These are phyloP conservation scores for Alternaria tenuissima DNA, from an alignment of 2,329 filamentous ascomycete species.

Conservation along the genomic window DNA sequence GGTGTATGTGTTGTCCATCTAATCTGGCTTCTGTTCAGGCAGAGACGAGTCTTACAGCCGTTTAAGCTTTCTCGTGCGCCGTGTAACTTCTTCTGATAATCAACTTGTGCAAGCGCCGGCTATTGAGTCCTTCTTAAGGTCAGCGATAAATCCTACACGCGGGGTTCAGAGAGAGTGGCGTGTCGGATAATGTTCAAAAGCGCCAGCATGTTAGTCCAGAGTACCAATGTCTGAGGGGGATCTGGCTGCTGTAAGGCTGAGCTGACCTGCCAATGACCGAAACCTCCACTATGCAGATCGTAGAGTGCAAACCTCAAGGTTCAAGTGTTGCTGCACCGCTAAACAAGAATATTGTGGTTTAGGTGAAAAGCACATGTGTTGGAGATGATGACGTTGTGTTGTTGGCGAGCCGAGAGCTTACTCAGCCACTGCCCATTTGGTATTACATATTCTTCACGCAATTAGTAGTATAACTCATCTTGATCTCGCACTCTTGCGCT, in stretches of 20 bases:
- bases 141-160: background rate
- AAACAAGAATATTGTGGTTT: background rate
- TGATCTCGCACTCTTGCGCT: background rate
- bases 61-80: background rate
- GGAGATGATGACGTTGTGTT: background rate
- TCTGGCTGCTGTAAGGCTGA: background rate
- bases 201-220: background rate
- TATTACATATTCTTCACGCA: background rate
- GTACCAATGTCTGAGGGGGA: background rate
- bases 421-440: background rate
- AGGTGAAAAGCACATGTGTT: background rate
- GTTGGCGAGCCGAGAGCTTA: constrained; percentile 4
- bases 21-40: background rate
- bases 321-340: background rate
- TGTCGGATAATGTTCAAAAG: background rate
- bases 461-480: background rate
- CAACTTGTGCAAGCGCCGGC: background rate
- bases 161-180: background rate
- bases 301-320: background rate
- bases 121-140: background rate
- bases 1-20: background rate
- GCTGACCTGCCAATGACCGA: background rate
- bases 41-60: background rate
- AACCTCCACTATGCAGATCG: background rate
- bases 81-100: background rate